Percentiles rank a stretch among this genome's conserved stretches.
Conservation (phyloP, 371 early-diverging fungal genomes). For the Mortierella sp. region DNA sequence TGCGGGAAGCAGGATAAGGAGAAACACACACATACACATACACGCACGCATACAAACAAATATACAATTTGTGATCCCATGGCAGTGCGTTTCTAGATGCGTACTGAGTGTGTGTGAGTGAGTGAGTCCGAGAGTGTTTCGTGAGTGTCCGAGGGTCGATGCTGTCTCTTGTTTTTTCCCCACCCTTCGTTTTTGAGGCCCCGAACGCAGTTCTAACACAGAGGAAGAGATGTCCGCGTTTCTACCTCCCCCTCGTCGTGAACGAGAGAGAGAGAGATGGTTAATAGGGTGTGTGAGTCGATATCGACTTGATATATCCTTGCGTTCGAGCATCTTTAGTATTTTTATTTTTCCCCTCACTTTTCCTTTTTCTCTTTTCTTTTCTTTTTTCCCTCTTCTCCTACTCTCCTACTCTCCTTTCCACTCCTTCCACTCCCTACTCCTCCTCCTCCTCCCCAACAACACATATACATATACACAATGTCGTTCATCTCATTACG, state of each 20-base stretch:
- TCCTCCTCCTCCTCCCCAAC: neutral
- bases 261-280: no score
- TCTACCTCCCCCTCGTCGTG: no score
- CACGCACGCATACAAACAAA: neutral
- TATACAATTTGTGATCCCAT: neutral
- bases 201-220: conserved; percentile 1
- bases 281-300: neutral
- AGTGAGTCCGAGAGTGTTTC: neutral
- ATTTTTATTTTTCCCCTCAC: neutral
- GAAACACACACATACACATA: neutral
- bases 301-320: neutral
- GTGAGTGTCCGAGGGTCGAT: neutral
- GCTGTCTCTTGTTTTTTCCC: neutral
- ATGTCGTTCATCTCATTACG: conserved; percentile 51
- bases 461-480: conserved; percentile 9
- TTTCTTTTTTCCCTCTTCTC: neutral
- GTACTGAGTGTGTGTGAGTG: neutral
- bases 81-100: neutral
- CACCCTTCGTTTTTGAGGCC: conserved; percentile 14
- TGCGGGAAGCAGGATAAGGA: neutral
- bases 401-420: neutral
- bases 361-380: neutral
- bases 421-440: neutral
- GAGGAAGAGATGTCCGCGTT: no score
- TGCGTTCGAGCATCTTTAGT: neutral